These are phyloP conservation scores for Colletotrichum spinosum DNA, from an alignment of 2,329 filamentous ascomycete species.

Conservation along the genomic window DNA sequence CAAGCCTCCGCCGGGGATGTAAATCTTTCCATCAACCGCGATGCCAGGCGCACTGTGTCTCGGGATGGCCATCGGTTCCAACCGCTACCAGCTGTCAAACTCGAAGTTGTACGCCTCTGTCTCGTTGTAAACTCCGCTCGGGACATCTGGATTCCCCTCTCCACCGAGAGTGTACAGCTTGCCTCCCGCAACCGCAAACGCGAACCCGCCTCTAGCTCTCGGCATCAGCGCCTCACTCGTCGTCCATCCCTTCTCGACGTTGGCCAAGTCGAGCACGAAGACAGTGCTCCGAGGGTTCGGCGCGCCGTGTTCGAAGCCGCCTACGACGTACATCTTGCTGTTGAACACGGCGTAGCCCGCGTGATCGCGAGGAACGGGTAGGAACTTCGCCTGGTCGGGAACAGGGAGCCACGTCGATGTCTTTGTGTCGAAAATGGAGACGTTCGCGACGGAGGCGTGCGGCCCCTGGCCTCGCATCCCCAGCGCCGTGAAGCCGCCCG, in stretches of 20 bases:
- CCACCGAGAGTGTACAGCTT: conserved; percentile 51
- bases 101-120: conserved; percentile 45
- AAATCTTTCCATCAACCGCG: conserved; percentile 42
- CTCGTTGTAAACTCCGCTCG: conserved; percentile 44
- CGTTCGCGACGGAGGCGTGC: conserved; percentile 45
- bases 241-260: conserved; percentile 43
- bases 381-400: conserved; percentile 38
- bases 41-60: conserved; percentile 48
- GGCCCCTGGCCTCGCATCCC: conserved; percentile 11
- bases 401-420: conserved; percentile 43
- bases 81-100: conserved; percentile 43
- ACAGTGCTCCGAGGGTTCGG: conserved; percentile 48
- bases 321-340: conserved; percentile 50
- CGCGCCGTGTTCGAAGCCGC: conserved; percentile 47
- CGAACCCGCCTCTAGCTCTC: conserved; percentile 48
- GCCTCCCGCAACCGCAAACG: conserved; percentile 43
- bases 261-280: conserved; percentile 47
- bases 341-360: conserved; percentile 45
- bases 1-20: conserved; percentile 50
- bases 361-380: conserved; percentile 50
- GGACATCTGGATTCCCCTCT: conserved; percentile 49
- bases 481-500: conserved; percentile 50
- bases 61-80: conserved; percentile 46
- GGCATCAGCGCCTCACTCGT: conserved; percentile 47
- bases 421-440: conserved; percentile 46